Evolutionary conservation across 2,329 filamentous ascomycete genomes (phyloP).

Genomic region (Pseudogymnoascus sp.): DNA sequence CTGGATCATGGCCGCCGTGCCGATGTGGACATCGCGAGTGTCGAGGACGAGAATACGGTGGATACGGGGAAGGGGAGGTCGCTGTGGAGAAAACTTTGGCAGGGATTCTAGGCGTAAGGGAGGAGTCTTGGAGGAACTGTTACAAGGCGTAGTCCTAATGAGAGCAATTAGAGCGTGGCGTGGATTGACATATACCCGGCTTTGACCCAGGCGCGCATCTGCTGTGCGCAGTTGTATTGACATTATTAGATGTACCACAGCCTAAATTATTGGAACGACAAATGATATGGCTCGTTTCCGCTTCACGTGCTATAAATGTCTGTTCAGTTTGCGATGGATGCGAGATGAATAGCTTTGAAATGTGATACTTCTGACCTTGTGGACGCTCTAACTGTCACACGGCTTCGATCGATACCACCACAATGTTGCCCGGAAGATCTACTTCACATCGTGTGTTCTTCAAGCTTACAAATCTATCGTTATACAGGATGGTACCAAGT

Average conservation of each 20-base stretch:
- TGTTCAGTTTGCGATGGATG: neutral
- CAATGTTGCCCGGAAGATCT: too few species aligned
- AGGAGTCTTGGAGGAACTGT: neutral
- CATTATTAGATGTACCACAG: neutral
- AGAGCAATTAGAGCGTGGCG: neutral
- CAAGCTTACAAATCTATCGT: too few species aligned
- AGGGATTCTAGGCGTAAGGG: neutral
- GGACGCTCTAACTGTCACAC: too few species aligned
- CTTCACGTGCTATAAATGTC: neutral
- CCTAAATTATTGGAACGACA: neutral
- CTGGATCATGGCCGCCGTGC: conserved; percentile 49
- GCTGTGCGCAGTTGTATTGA: neutral
- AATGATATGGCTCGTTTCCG: neutral
- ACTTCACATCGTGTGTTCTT: too few species aligned
- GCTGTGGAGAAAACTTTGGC: conserved; percentile 11
- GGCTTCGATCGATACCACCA: too few species aligned
- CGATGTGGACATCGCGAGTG: conserved; percentile 45
- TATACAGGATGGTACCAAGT: too few species aligned
- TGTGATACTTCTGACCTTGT: neutral
- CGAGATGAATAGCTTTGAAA: neutral
- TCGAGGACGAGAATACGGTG: conserved; percentile 27
- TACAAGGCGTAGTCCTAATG: neutral
- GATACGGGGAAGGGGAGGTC: neutral
- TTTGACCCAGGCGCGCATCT: neutral
- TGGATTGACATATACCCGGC: neutral